Conservation (phyloP, 331 rosid genomes). For the Ulmus americana region DNA sequence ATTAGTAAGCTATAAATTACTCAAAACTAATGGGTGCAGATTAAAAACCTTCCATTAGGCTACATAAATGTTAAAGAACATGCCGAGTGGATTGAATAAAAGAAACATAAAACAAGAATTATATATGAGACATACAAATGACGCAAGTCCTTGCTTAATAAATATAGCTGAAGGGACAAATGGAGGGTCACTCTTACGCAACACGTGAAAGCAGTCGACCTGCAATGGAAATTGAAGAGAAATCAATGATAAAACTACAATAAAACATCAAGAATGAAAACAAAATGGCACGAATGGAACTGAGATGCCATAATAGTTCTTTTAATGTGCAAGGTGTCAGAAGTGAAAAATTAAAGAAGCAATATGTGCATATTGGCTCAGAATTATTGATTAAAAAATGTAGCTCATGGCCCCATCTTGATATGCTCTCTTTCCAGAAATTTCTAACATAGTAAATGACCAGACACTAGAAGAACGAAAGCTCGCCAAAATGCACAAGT, state of each 20-base stretch:
- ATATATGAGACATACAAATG: slow-evolving; percentile 63
- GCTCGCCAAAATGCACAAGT: too few species aligned
- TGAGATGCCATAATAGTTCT: background rate
- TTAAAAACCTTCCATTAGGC: slow-evolving; percentile 1
- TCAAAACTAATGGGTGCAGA: background rate
- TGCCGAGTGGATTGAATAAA: background rate
- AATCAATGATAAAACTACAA: background rate
- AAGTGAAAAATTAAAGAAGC: background rate
- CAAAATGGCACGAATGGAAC: slow-evolving; percentile 14
- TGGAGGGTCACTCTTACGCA: slow-evolving; percentile 92
- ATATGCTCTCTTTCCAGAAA: background rate
- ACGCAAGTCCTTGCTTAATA: slow-evolving; percentile 77
- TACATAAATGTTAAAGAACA: background rate
- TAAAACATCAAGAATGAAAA: slow-evolving; percentile 17
- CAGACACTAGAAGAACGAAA: too few species aligned
- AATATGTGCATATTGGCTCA: background rate
- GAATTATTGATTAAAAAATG: background rate
- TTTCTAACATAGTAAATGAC: background rate
- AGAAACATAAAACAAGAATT: slow-evolving; percentile 3
- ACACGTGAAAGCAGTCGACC: slow-evolving; percentile 97
- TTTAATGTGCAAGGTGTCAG: background rate
- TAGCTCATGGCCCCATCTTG: background rate
- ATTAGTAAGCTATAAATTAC: background rate
- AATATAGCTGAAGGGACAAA: slow-evolving; percentile 84
- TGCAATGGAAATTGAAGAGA: slow-evolving; percentile 28